Percentiles rank a stretch among this genome's conserved stretches.
Conservation (phyloP, 2,329 filamentous ascomycete species). For the Monosporascus cannonballus region DNA sequence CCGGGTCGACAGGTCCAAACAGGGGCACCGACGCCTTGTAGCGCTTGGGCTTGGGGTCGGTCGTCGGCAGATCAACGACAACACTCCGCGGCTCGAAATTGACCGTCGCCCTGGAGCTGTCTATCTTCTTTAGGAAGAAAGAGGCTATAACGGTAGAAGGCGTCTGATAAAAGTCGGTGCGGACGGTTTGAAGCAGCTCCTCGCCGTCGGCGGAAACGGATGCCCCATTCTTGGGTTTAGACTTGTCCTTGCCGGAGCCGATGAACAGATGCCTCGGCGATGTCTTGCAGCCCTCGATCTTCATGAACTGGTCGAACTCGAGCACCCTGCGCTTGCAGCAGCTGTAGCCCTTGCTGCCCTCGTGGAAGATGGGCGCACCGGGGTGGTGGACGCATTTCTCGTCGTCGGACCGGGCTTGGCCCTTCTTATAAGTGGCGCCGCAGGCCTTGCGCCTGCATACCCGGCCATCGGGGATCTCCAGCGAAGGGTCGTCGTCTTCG, state of each 20-base stretch:
- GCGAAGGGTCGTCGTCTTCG: slow-evolving; percentile 76
- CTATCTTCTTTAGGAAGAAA: slow-evolving; percentile 95
- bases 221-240: slow-evolving; percentile 28
- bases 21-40: slow-evolving; percentile 70
- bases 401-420: slow-evolving; percentile 48
- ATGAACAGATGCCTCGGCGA: slow-evolving; percentile 81
- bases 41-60: slow-evolving; percentile 69
- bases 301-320: slow-evolving; percentile 98
- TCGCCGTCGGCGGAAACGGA: slow-evolving; percentile 43
- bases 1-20: slow-evolving; percentile 69
- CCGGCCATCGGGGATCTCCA: slow-evolving; percentile 67
- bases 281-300: slow-evolving; percentile 83
- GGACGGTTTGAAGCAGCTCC: slow-evolving; percentile 71
- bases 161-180: slow-evolving; percentile 95
- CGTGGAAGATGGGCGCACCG: slow-evolving; percentile 88
- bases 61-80: slow-evolving; percentile 77
- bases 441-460: slow-evolving; percentile 77
- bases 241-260: slow-evolving; percentile 59
- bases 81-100: slow-evolving; percentile 59
- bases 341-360: slow-evolving; percentile 95
- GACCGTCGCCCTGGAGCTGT: slow-evolving; percentile 71
- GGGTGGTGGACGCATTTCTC: slow-evolving; percentile 88
- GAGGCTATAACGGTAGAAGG: slow-evolving; percentile 77
- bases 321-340: slow-evolving; percentile 94
- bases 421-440: slow-evolving; percentile 57